Base-by-base conservation (phyloP, 2,329 filamentous ascomycete genomes). In the Xylaria sp. region DNA sequence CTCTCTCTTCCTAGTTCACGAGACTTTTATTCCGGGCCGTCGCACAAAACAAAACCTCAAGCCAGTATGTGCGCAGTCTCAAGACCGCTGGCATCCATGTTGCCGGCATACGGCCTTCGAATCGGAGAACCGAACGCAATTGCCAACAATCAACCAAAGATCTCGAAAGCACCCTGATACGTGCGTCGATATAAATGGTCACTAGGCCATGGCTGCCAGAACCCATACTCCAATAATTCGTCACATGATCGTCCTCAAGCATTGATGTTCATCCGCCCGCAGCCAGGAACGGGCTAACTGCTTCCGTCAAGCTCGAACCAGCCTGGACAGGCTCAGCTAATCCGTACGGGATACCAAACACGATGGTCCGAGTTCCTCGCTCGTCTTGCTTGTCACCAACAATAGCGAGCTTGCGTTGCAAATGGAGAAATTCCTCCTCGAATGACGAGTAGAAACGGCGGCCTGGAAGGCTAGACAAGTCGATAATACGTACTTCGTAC, bases 211-310 rank as follows among this genome's bases (percentile, higher is more conserved):
- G 46, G 48, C 42, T 42, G 30, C 37, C 34, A 50, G 35, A 35
- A 35, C 55, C 54, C 30, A 42, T 56, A 35, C 52, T 56, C 35
- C 58, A 58, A 54, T 44, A 60, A 35, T 11, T 23, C 16, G 44
- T 63, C 59, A 59, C 61, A 63, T 61, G 61, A 63, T 57, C 48
- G 6, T 52, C 51, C 18, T 53, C 42, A 35, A 30, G 50, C 34
- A 10, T 47, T 8, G 49, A 37, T 16, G 9, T 23, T 42, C 50
- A 48, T 39, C 48, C 58, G 37, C 53, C 52, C 44, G 37, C 13
- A 55, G 44, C 42, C 47, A 54, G 9, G 48, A 42, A 42, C 42
- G n/a, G 48, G n/a, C 23, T 55, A 54, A 11, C 23, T 55, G 52
- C 56, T 34, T 51, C 52, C 35, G 51, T 39, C 42, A 37, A 55